phyloP scores from a whole-genome alignment of 2,329 filamentous ascomycete genomes.

The Keithomyces neogunnii region DNA sequence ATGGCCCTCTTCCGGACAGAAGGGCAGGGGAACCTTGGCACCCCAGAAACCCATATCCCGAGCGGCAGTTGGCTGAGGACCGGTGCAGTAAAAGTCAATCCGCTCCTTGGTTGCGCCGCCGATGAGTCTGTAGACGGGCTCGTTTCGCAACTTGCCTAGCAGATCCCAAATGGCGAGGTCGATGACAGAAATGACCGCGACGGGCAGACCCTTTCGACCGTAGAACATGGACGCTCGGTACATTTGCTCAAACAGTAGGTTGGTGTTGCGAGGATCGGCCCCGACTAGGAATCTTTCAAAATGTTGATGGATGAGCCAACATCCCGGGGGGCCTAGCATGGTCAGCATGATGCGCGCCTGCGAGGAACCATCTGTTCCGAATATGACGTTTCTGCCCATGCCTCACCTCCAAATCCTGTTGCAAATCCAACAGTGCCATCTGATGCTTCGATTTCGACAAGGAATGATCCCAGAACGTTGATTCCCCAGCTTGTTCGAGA shows the following conservation, averaged over 20 bases:
- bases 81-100: constrained; percentile 90
- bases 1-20: constrained; percentile 79
- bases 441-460: constrained; percentile 78
- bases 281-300: constrained; percentile 88
- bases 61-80: constrained; percentile 72
- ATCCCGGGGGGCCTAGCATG: constrained; percentile 65
- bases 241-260: constrained; percentile 92
- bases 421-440: constrained; percentile 93
- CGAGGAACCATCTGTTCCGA: no score
- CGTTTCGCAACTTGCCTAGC: constrained; percentile 79
- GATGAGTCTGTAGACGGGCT: constrained; percentile 91
- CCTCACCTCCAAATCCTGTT: constrained; percentile 75
- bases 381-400: background rate
- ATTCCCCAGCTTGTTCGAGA: constrained; percentile 92
- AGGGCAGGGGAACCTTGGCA: constrained; percentile 82
- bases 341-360: background rate
- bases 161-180: constrained; percentile 91
- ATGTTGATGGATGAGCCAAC: constrained; percentile 89
- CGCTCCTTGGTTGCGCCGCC: constrained; percentile 79
- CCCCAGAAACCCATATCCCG: constrained; percentile 85
- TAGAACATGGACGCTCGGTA: constrained; percentile 96
- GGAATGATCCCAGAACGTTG: constrained; percentile 88
- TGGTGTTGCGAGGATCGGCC: constrained; percentile 82
- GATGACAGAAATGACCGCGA: constrained; percentile 89
- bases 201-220: constrained; percentile 81